A percentile compares a stretch with the other conserved stretches of the same genome.
phyloP scores from a whole-genome alignment of 225 moss, liverwort and hornwort species.

The Antitrichia curtipendula region DNA sequence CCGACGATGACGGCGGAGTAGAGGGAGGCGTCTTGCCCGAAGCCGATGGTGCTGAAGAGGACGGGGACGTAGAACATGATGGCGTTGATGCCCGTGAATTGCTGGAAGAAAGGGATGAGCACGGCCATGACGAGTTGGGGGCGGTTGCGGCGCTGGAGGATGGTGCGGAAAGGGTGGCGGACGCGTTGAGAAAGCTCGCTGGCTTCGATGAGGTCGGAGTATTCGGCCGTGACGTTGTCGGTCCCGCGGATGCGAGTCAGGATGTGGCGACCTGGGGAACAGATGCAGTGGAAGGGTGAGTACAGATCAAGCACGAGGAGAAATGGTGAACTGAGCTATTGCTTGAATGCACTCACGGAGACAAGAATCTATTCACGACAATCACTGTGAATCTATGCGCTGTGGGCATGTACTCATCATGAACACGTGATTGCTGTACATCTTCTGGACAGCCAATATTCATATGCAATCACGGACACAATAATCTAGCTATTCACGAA shows the following conservation, averaged over 20 bases:
- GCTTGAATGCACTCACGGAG: background rate
- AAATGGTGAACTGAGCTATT: background rate
- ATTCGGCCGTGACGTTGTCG: conserved; percentile 12
- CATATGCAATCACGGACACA: background rate
- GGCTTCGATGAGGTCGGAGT: conserved; percentile 20
- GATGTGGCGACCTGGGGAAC: background rate
- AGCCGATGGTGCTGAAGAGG: conserved; percentile 29
- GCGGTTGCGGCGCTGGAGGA: conserved; percentile 13
- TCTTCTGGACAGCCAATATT: background rate
- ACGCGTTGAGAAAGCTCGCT: background rate
- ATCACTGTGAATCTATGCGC: background rate
- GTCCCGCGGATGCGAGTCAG: conserved; percentile 24
- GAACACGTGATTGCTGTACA: background rate
- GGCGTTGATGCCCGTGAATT: conserved; percentile 43
- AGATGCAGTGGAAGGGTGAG: background rate
- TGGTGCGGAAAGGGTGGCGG: conserved; percentile 21
- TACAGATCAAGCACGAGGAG: background rate
- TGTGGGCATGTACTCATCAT: background rate
- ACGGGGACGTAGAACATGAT: conserved; percentile 53
- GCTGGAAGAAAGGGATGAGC: conserved; percentile 32
- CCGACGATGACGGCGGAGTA: conserved; percentile 35
- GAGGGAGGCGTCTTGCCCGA: conserved; percentile 15
- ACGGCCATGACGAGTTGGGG: conserved; percentile 32
- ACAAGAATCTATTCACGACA: background rate
- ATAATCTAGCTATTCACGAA: background rate